phyloP scores from a whole-genome alignment of 345 rosid genomes.

The Stellera chamaejasme region DNA sequence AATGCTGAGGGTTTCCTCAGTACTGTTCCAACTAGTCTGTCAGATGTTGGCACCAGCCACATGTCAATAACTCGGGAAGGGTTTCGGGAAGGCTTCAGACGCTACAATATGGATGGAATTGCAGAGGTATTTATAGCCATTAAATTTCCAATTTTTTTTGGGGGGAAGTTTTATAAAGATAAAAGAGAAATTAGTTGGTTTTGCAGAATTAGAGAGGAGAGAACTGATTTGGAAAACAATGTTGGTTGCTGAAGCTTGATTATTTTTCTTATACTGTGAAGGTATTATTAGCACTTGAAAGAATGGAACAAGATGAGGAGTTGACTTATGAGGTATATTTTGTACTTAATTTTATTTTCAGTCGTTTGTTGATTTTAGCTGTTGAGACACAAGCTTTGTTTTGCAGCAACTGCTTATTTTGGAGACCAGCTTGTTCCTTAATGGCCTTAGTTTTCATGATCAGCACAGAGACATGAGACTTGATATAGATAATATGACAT shows the following conservation, averaged over 20 bases:
- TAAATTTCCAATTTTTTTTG: not conserved
- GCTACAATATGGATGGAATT: slow-evolving; percentile 69
- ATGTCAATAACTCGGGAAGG: slow-evolving; percentile 41
- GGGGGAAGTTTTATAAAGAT: not conserved
- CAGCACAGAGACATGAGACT: slow-evolving; percentile 95
- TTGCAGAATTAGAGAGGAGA: not conserved
- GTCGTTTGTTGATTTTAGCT: not conserved
- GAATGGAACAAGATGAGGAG: slow-evolving; percentile 84
- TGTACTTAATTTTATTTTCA: slow-evolving; percentile 5
- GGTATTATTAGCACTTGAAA: slow-evolving; percentile 82
- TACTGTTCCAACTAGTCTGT: slow-evolving; percentile 44
- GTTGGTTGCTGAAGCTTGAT: slow-evolving; percentile 2
- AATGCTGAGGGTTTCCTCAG: slow-evolving; percentile 31
- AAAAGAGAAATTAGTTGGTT: slow-evolving; percentile 3
- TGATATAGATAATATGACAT: slow-evolving; percentile 94
- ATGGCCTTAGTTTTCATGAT: slow-evolving; percentile 65
- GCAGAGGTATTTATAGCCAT: slow-evolving; percentile 55
- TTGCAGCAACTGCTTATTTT: slow-evolving; percentile 79
- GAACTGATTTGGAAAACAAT: not conserved
- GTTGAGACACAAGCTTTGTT: slow-evolving; percentile 12
- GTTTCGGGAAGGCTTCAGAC: slow-evolving; percentile 47
- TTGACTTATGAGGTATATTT: slow-evolving; percentile 60
- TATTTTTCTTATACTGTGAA: slow-evolving; percentile 24
- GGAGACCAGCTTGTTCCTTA: slow-evolving; percentile 69
- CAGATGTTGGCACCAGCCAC: slow-evolving; percentile 35